Evolutionary conservation across 139 green algal species (phyloP), one percentile per base, ranked within the genome.

Genomic region (Pleodorina starrii): DNA sequence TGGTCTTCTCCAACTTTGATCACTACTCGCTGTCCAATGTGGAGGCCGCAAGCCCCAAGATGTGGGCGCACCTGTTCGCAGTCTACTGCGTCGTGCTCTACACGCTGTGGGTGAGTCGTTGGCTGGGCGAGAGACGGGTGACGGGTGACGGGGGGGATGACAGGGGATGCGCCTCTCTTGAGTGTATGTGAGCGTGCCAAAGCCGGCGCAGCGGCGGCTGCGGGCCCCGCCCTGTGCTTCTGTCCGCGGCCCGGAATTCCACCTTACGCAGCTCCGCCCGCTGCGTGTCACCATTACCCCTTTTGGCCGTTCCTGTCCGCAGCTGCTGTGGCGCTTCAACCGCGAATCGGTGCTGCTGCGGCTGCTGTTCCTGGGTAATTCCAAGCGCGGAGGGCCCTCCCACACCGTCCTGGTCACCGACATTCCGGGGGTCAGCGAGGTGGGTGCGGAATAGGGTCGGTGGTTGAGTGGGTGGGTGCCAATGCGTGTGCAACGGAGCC

Each of bases 281-380:
- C n/a, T n/a, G n/a, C n/a, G n/a, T n/a, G n/a, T n/a, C n/a, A n/a
- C n/a, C n/a, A n/a, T n/a, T n/a, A n/a, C n/a, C n/a, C n/a, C n/a
- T n/a, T n/a, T n/a, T n/a, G n/a, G n/a, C n/a, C n/a, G n/a, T n/a
- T n/a, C n/a, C n/a, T n/a, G n/a, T n/a, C n/a, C 35, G 29, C 86
- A 95, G 91, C 75, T 94, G 78, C 91, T 96, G 60, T 96, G 91
- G 92, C 84, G 79, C 5, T 97, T 95, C 90, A 95, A 93, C 90
- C 88, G 90, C n/a, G 91, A 97, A 87, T 91, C 88, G 5, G 92
- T 97, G 63, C 80, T 93, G 3, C 82, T 97, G 84, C 93, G 95
- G 54, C 95, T 97, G 59, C 90, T 92, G 72, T 96, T 94, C 91
- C 90, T 97, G n/a, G 93, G 92, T 76, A 96, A 91, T 78, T 57